phyloP scores from a whole-genome alignment of 2,329 filamentous ascomycete species.

The Phyllosticta citriasiana region DNA sequence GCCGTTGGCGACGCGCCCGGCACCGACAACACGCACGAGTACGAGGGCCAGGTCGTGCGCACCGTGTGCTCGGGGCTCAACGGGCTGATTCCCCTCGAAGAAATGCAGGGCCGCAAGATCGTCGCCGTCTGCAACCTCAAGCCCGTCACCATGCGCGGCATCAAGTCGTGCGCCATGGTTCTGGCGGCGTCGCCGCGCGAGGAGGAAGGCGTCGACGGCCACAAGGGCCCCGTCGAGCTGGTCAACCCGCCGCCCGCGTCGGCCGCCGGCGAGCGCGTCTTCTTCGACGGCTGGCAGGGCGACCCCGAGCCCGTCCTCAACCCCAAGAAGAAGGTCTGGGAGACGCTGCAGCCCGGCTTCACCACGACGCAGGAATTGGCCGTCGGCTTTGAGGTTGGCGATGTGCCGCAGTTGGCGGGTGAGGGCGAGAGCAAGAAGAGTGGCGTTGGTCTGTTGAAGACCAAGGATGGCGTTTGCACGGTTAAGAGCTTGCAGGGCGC shows the following conservation, averaged over 20 bases:
- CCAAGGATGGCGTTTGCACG: constrained; percentile 71
- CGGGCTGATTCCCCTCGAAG: constrained; percentile 80
- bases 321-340: constrained; percentile 99
- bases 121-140: constrained; percentile 96
- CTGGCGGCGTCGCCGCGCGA: constrained; percentile 86
- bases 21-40: constrained; percentile 80
- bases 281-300: constrained; percentile 89
- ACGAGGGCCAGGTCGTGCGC: constrained; percentile 81
- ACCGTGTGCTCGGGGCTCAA: constrained; percentile 97
- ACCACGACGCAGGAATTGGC: constrained; percentile 73
- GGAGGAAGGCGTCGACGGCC: constrained; percentile 58
- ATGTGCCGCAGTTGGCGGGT: constrained; percentile 66
- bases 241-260: constrained; percentile 71
- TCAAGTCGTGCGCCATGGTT: constrained; percentile 79
- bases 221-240: constrained; percentile 87
- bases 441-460: constrained; percentile 55
- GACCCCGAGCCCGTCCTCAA: constrained; percentile 90
- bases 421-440: constrained; percentile 50
- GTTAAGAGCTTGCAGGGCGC: constrained; percentile 74
- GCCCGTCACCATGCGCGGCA: constrained; percentile 96
- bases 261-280: constrained; percentile 76
- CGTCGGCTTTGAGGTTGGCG: constrained; percentile 75
- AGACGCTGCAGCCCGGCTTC: constrained; percentile 92
- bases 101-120: constrained; percentile 95
- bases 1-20: constrained; percentile 82